phyloP scores from a whole-genome alignment of 768 basidiomycete species.

The Rhodotorula taiwanensis region DNA sequence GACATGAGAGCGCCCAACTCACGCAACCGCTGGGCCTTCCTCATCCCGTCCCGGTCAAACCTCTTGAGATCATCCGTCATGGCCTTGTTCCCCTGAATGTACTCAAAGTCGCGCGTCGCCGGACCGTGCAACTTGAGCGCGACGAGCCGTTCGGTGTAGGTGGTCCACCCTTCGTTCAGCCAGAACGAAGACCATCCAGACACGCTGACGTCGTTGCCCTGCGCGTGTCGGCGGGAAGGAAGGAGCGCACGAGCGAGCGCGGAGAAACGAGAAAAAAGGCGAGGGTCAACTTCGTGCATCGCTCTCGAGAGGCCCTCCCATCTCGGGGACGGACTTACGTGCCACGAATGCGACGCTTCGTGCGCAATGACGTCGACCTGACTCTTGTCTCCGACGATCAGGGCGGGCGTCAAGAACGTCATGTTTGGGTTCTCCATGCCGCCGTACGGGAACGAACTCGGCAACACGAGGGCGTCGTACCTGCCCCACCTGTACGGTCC shows the following conservation, averaged over 20 bases:
- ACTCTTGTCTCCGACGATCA: slow-evolving; percentile 77
- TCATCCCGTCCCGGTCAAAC: slow-evolving; percentile 15
- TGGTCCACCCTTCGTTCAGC: slow-evolving; percentile 63
- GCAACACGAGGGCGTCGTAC: slow-evolving; percentile 81
- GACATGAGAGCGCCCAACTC: not conserved
- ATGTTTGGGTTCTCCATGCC: slow-evolving; percentile 40
- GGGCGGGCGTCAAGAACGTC: slow-evolving; percentile 51
- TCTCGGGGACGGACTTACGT: slow-evolving; percentile 1
- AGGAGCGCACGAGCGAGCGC: too few relatives aligned
- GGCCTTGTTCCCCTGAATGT: slow-evolving; percentile 64
- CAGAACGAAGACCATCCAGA: slow-evolving; percentile 47
- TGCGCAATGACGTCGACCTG: slow-evolving; percentile 85
- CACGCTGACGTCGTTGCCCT: slow-evolving; percentile 43
- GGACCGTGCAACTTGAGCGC: slow-evolving; percentile 63
- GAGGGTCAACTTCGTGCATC: too few relatives aligned
- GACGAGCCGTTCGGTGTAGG: slow-evolving; percentile 79
- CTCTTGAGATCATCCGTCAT: slow-evolving; percentile 63
- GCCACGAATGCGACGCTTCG: slow-evolving; percentile 73
- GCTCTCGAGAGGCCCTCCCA: too few relatives aligned
- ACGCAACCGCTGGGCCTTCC: slow-evolving; percentile 20
- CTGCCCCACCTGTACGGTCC: slow-evolving; percentile 74
- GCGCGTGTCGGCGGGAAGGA: too few relatives aligned
- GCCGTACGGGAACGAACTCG: slow-evolving; percentile 73
- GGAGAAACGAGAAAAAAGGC: too few relatives aligned
- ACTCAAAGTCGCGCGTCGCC: slow-evolving; percentile 71